Evolutionary conservation across 306 rosid species (phyloP), one percentile per base, ranked within the genome.

Genomic region (Senna tora): DNA sequence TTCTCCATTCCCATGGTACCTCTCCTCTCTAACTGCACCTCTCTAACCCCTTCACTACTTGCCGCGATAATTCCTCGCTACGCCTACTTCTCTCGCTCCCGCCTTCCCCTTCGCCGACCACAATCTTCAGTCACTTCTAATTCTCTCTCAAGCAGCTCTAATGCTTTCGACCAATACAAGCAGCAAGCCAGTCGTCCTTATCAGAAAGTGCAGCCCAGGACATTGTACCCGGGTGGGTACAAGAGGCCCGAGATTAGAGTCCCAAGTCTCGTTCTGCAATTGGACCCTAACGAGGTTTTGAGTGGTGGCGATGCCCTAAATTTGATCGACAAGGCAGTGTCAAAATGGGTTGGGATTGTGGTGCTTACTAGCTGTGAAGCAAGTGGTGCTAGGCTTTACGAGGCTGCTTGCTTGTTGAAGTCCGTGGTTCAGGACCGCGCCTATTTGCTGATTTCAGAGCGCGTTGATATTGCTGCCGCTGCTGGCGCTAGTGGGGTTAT

Each of bases 381-480:
- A 0, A 84, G 77, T 38, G 95, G 87, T 6, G 97, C 91, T 7
- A 84, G 60, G 78, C 81, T 94, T 52, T 89, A 89, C 28, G 90
- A 94, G 30, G 99, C 97, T 43, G 97, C 97, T 4, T 91, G 96
- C 77, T 60, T 80, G 62, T 75, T 94, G 91, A 94, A 89, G 67
- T 81, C 94, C 1, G 52, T 91, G 15, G 65, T 94, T 46, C 73
- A 62, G 22, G 93, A 88, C 45, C 90, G 99, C 39, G 96, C 97
- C 0, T 94, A 85, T 75, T 78, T 94, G 82, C 55, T 94, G 70
- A 84, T 91, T 15, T 72, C 95, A 0, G 99, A 94, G 65, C 95
- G 99, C 5, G 97, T 91, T 2, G 97, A 94, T 65, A 84, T 94
- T 17, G 99, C 96, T 0, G 90, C 99, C 22, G 97, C 99, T 0